Base-by-base conservation (phyloP, 441 rosid genomes). In the Gossypium trilobum region DNA sequence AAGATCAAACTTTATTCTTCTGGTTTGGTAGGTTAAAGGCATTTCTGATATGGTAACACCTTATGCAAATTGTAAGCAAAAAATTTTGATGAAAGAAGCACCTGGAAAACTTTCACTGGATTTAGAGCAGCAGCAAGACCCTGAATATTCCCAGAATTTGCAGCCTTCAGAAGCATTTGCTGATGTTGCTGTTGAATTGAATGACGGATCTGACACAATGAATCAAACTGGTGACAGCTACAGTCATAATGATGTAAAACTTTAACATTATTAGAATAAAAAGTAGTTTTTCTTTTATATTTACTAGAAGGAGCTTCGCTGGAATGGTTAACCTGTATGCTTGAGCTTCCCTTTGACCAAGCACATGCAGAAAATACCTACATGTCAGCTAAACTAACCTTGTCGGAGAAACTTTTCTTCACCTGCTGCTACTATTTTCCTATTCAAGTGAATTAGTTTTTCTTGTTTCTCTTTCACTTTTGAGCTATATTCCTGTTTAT, bases 21-120 rank as follows among this genome's bases (percentile, higher is more conserved):
- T 80, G 70, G 59, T 55, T 61, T 82, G 79, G 66, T 88, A 94
- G 98, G 87, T 94, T 77, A 95, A 90, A 79, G 80, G 77, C 73
- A 74, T 86, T 85, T 87, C 87, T 74, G 74, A 68, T 82, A 80
- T 91, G 69, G 84, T 81, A 75, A 79, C 78, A 78, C 72, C 61
- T 73, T 79, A 80, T 71, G 75, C 75, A 81, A 81, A 65, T 66
- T 78, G 74, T 70, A 68, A 71, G 48, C 76, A 66, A 48, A 83
- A 73, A 58, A 73, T 25, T 76, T 77, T 75, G 50, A 79, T 67
- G 68, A 69, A 54, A 51, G 73, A 42, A 36, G 70, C 78, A n/a
- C 68, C 20, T 44, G 52, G 75, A 55, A 75, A 80, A 56, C 77
- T 50, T 25, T 71, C 79, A 56, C 68, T 71, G 20, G 80, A 59